Percentiles rank a stretch among this genome's conserved stretches.
These are phyloP conservation scores for Graphilbum fragrans DNA, from an alignment of 2,329 filamentous ascomycete species.

Conservation along the genomic window DNA sequence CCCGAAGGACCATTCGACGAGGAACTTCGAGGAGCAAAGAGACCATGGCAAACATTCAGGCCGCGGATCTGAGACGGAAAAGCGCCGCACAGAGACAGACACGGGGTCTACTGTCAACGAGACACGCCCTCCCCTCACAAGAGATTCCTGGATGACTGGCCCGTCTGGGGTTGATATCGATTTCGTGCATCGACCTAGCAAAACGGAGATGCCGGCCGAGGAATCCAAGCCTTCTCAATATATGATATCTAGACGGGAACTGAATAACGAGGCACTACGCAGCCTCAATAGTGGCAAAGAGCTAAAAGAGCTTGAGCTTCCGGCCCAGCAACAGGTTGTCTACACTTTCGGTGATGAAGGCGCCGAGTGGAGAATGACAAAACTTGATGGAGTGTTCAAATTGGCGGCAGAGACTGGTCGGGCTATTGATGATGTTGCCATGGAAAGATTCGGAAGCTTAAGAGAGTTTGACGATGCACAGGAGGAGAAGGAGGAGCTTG, in stretches of 20 bases:
- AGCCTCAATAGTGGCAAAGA: slow-evolving; percentile 44
- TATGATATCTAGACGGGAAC: slow-evolving; percentile 65
- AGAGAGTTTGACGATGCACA: slow-evolving; percentile 83
- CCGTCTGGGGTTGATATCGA: slow-evolving; percentile 75
- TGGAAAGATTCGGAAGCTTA: slow-evolving; percentile 70
- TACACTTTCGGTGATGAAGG: slow-evolving; percentile 87
- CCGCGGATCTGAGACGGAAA: no score
- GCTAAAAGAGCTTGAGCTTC: slow-evolving; percentile 36
- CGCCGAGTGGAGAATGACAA: slow-evolving; percentile 93
- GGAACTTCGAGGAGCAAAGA: slow-evolving; percentile 26
- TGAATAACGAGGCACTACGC: slow-evolving; percentile 57
- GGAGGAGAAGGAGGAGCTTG: slow-evolving; percentile 86
- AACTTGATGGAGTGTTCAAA: slow-evolving; percentile 74
- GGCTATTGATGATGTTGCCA: slow-evolving; percentile 69
- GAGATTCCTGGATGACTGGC: slow-evolving; percentile 92
- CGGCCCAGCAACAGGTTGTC: slow-evolving; percentile 39
- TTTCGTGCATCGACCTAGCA: slow-evolving; percentile 56
- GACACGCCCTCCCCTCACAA: no score
- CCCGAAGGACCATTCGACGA: slow-evolving; percentile 6
- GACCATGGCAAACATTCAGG: no score
- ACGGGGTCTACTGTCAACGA: no score
- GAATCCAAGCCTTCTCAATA: slow-evolving; percentile 41
- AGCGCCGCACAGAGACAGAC: no score
- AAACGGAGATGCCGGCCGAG: slow-evolving; percentile 12
- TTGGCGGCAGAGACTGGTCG: slow-evolving; percentile 61